These are phyloP conservation scores for Tulasnella sp. DNA, from an alignment of 768 basidiomycete species.

Conservation along the genomic window DNA sequence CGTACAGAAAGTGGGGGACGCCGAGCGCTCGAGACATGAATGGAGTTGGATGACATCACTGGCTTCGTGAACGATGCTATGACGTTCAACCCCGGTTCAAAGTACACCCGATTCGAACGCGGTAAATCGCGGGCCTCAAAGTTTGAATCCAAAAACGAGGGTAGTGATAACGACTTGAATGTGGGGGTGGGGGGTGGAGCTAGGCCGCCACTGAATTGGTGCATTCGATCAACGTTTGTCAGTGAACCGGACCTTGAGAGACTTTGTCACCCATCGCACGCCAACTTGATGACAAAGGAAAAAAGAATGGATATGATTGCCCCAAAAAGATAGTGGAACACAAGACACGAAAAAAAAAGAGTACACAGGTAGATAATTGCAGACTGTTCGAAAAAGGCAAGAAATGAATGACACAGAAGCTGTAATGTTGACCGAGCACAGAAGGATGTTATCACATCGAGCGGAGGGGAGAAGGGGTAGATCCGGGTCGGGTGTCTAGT, in stretches of 20 bases:
- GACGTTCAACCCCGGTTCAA: not conserved
- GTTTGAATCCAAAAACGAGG: no score
- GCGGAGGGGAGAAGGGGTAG: not conserved
- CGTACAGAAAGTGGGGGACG: not conserved
- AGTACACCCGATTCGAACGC: not conserved
- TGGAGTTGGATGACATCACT: not conserved
- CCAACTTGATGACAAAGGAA: no score
- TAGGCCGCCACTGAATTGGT: no score
- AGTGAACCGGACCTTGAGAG: no score
- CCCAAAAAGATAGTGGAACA: not conserved
- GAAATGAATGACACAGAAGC: not conserved
- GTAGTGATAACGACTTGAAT: no score
- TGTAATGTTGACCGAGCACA: not conserved
- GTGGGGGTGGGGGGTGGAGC: no score
- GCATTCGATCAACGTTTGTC: no score
- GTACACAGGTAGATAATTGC: not conserved
- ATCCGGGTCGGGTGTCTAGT: not conserved
- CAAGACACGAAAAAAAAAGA: not conserved
- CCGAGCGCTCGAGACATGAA: not conserved
- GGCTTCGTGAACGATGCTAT: no score
- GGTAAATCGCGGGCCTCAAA: not conserved
- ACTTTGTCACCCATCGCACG: no score
- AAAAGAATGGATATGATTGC: not conserved
- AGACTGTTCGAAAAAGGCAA: not conserved
- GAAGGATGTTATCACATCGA: not conserved